Base-by-base conservation (phyloP, 495 filamentous ascomycete genomes). In the Aspergillus egyptiacus region DNA sequence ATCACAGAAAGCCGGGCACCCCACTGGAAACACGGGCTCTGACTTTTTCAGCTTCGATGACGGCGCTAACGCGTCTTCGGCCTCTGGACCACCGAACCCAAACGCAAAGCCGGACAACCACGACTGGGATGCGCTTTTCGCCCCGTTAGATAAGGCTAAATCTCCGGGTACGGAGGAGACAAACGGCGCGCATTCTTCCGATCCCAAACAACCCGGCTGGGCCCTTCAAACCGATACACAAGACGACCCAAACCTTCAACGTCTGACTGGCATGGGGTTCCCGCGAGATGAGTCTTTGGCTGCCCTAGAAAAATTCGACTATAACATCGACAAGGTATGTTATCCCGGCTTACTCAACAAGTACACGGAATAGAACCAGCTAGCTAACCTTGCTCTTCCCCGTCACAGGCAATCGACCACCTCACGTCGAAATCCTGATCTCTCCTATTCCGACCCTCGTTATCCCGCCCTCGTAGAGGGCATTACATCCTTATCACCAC, bases 51-150 rank as follows among this genome's bases (percentile, higher is more conserved):
- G 52, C 24, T 76, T 77, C 36, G 63, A 70, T 30, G 75, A 76
- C 31, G 76, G 77, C 51, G 79, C 76, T 44, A 68, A 70, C 17
- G 74, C 75, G 33, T 54, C 65, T n/a, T 67, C 63, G 46, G 55
- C 65, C 34, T 50, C 67, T 35, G 41, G 54, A 30, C 34, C 62
- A 39, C 44, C 66, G 41, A 49, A 66, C 55, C 58, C 62, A 37
- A 59, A 52, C 27, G 43, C 54, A 34, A 67, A 72, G 39, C 53
- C 58, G 5, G 54, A 53, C 32, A 46, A 50, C 17, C 86, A 95
- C 54, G 91, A 97, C 58, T 98, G 93, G 93, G 93, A 96, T 54
- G 86, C 89, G 17, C 89, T 98, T 20, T 96, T 96, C 62, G 86
- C 89, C 2, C 82, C 85, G 24, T 68, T 94, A 5, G 85, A 90